Evolutionary conservation across 352 stramenopile genomes (phyloP).

Genomic region (Pythium chondricola): DNA sequence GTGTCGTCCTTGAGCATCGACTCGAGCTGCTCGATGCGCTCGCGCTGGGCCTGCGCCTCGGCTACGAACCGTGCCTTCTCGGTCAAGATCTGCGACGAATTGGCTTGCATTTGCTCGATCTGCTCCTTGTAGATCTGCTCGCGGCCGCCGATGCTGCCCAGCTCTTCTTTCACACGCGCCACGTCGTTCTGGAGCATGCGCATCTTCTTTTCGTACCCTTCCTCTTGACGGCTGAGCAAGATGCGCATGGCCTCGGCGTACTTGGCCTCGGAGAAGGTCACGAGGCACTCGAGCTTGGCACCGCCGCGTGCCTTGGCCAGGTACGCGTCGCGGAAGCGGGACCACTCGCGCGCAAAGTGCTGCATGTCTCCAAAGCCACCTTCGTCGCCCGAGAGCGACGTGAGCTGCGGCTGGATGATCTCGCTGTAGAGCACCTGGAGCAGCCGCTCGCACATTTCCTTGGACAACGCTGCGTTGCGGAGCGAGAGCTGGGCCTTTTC

Average conservation of each 20-base stretch:
- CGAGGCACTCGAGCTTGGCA: slow-evolving; percentile 67
- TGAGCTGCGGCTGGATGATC: slow-evolving; percentile 74
- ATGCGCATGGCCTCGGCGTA: slow-evolving; percentile 81
- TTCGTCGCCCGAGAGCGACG: slow-evolving; percentile 32
- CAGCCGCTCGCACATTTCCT: slow-evolving; percentile 75
- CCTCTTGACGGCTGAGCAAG: slow-evolving; percentile 72
- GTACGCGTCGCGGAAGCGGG: slow-evolving; percentile 69
- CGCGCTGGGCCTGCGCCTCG: slow-evolving; percentile 56
- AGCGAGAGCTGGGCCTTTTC: slow-evolving; percentile 38
- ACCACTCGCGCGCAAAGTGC: slow-evolving; percentile 66
- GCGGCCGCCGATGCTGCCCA: slow-evolving; percentile 69
- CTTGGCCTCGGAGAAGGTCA: slow-evolving; percentile 74
- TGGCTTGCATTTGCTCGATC: slow-evolving; percentile 78
- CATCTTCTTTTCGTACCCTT: slow-evolving; percentile 84
- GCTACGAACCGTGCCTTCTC: slow-evolving; percentile 68
- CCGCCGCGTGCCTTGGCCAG: slow-evolving; percentile 57
- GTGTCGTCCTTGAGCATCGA: slow-evolving; percentile 53
- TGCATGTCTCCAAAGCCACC: slow-evolving; percentile 74
- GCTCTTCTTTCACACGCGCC: slow-evolving; percentile 73
- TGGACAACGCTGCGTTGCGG: slow-evolving; percentile 53
- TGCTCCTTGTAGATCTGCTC: slow-evolving; percentile 85
- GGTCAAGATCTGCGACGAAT: slow-evolving; percentile 68
- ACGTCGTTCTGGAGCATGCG: slow-evolving; percentile 65
- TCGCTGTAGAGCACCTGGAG: slow-evolving; percentile 77
- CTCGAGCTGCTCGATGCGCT: slow-evolving; percentile 67